Conservation (phyloP, 2,329 filamentous ascomycete genomes). For the Ophiostoma sp. region DNA sequence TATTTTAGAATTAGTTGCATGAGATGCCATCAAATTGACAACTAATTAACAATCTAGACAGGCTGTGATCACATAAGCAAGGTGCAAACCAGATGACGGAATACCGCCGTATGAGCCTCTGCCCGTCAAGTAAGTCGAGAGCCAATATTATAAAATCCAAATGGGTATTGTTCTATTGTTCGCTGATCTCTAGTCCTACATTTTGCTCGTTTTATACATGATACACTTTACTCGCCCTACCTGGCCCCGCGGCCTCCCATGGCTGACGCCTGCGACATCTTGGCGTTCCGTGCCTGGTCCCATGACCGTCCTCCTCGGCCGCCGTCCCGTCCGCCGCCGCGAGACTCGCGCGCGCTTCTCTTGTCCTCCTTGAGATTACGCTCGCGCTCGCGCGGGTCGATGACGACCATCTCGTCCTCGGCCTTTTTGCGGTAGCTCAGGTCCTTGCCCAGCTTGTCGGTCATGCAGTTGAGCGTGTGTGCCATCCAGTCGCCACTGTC, state of each 20-base stretch:
- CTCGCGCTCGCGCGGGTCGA: conserved; percentile 82
- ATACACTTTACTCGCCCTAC: conserved; percentile 30
- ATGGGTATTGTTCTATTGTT: conserved; percentile 21
- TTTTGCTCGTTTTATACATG: not conserved
- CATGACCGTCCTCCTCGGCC: conserved; percentile 42
- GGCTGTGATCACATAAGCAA: not conserved
- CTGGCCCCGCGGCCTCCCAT: conserved; percentile 53
- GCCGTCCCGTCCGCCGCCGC: conserved; percentile 47
- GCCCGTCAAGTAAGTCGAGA: not conserved
- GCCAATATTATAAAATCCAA: not conserved
- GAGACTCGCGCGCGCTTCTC: conserved; percentile 52
- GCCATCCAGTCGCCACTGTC: conserved; percentile 75
- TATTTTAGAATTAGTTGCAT: not conserved
- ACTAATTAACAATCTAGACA: not conserved
- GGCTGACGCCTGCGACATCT: conserved; percentile 50
- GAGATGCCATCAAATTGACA: too few species aligned
- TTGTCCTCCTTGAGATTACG: conserved; percentile 64
- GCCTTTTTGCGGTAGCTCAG: conserved; percentile 85
- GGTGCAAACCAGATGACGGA: not conserved
- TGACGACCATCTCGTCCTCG: conserved; percentile 85
- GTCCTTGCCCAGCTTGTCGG: conserved; percentile 87
- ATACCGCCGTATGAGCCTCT: not conserved
- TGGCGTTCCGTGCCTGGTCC: conserved; percentile 55
- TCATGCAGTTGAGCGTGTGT: conserved; percentile 78
- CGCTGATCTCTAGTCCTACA: not conserved